phyloP scores from a whole-genome alignment of 306 rosid genomes.

The Herpetospermum pedunculosum region DNA sequence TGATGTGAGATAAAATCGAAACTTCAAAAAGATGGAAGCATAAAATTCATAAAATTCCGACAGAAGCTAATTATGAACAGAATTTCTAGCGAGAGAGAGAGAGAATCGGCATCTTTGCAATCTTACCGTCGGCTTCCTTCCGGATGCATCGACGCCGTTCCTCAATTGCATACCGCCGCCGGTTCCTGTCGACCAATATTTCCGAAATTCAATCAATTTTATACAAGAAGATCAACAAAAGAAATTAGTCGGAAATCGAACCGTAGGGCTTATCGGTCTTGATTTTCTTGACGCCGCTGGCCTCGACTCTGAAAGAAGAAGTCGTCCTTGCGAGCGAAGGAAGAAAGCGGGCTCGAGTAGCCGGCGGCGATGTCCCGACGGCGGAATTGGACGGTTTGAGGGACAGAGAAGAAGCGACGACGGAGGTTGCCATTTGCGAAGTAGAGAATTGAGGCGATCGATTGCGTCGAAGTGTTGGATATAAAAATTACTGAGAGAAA shows the following conservation, averaged over 20 bases:
- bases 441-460: not conserved
- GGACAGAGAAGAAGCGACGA: constrained; percentile 58
- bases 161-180: constrained; percentile 67
- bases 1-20: too few relatives aligned
- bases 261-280: constrained; percentile 74
- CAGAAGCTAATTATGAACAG: not conserved
- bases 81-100: not conserved
- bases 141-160: constrained; percentile 68
- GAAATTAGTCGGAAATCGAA: constrained; percentile 1
- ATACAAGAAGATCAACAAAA: too few relatives aligned
- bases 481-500: not conserved
- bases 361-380: constrained; percentile 37
- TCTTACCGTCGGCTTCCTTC: constrained; percentile 62
- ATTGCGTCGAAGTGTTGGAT: not conserved
- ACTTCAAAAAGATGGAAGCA: too few relatives aligned
- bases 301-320: constrained; percentile 51
- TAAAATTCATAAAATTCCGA: too few relatives aligned
- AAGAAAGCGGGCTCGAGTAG: constrained; percentile 26
- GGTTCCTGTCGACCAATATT: constrained; percentile 37
- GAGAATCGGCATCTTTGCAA: not conserved
- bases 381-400: constrained; percentile 59
- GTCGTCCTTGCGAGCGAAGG: constrained; percentile 59
- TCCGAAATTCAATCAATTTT: not conserved
- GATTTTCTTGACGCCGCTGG: constrained; percentile 71
- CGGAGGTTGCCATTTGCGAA: constrained; percentile 60